Evolutionary conservation across 1,139 yeast genomes (phyloP), one percentile per base, ranked within the genome.

Genomic region (Arxiozyma heterogenica): DNA sequence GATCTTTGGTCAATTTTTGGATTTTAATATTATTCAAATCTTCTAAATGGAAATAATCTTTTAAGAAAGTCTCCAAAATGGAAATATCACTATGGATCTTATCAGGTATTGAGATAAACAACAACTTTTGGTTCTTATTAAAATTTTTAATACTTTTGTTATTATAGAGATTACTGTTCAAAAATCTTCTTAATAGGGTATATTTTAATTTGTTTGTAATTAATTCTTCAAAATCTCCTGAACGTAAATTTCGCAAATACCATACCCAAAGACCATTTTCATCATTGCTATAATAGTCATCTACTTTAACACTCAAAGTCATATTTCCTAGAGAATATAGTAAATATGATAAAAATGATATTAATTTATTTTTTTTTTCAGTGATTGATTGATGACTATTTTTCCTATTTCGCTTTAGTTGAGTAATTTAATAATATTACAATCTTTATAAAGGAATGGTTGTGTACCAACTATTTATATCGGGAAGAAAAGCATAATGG

Each of bases 201-300:
- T 53, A 59, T 47, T 66, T 66, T 44, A 66, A 51, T 50, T 60
- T 52, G 51, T 68, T 64, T 20, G 59, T 59, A 4, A 61, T 61
- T 18, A 68, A 53, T 55, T 68, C 69, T 53, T 68, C 71, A 55
- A 68, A 68, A 49, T 64, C 62, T 7, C 71, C 72, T 18, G 61
- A 58, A 47, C 71, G 56, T n/a, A 68, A 57, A 51, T 66, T 65
- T 27, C 59, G 49, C 38, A 68, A 48, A 53, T 67, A 68, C 71
- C 72, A 68, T 23, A 69, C 63, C 69, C 71, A 68, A 39, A 67
- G 54, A 21, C 70, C 71, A 53, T 66, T 65, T 39, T 63, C 66
- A 51, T 67, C 70, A 50, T 67, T 67, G 21, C 60, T 68, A 53
- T 59, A 67, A 53, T 65, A 63, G 52, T 65, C 69, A 23, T 57